Conservation (phyloP, 2,329 filamentous ascomycete species). For the Verticillium alfalfae region DNA sequence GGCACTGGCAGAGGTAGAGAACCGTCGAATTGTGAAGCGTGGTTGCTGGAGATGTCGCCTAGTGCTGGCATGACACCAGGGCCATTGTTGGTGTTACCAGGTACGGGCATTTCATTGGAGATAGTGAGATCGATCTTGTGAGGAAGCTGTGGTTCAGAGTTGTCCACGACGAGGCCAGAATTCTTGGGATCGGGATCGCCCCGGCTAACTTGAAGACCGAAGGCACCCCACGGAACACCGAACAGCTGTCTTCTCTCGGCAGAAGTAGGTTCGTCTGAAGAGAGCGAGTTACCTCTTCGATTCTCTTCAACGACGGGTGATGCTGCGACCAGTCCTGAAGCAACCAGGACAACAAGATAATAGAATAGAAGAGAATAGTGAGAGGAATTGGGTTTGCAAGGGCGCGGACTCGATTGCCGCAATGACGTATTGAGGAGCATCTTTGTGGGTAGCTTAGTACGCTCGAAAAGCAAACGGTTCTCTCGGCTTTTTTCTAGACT, state of each 20-base stretch:
- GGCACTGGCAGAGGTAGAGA: not conserved
- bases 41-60: not conserved
- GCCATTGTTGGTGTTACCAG: not conserved
- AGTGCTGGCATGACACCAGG: not conserved
- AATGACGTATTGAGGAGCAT: not conserved
- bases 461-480: not conserved
- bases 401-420: not conserved
- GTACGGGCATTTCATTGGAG: not conserved
- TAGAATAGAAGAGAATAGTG: not conserved
- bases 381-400: not conserved
- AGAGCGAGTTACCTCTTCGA: not conserved
- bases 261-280: not conserved
- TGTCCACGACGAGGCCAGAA: not conserved
- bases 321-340: not conserved
- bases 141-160: not conserved
- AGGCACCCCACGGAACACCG: slow-evolving; percentile 4
- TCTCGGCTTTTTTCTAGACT: not conserved
- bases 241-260: slow-evolving; percentile 4
- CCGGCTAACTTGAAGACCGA: not conserved
- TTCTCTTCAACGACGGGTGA: not conserved
- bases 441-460: not conserved
- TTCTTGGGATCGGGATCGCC: not conserved
- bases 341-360: not conserved
- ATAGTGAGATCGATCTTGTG: not conserved
- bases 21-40: not conserved